Evolutionary conservation across 2,329 filamentous ascomycete species (phyloP), one percentile per base, ranked within the genome.

Genomic region (Calonectria pseudoreteaudii): DNA sequence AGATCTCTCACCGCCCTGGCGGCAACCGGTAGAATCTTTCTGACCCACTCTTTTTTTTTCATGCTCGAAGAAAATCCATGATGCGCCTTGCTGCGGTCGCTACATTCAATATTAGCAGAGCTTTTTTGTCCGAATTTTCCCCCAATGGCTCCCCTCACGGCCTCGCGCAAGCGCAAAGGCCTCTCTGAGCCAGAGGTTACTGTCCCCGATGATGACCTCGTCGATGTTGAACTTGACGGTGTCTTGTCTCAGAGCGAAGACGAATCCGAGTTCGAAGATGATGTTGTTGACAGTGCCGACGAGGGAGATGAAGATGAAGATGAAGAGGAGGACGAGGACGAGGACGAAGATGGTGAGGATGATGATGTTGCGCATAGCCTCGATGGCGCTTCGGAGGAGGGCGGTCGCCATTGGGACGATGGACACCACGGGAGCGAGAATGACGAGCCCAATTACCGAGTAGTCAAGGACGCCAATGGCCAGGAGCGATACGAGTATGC

Each of bases 401-500:
- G 44, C n/a, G 44, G 44, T 23, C 44, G 44, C 44, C 44, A 47
- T 47, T 47, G 44, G 44, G 44, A 47, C 44, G 44, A 47, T 14
- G 53, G n/a, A 71, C 70, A 34, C 80, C 75, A 8, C 9, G 86
- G 87, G 11, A 85, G 82, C 20, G 88, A 91, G 18, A 83, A 81
- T 31, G 84, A 84, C 5, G 86, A 86, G 18, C 84, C 83, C 13
- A 69, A 83, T 82, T 91, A 91, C 76, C 88, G 86, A 68, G 83
- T 93, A 52, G 89, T 93, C 53, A 93, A 90, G 71, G 97, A 98
- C 81, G 96, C 97, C 79, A 97, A 98, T 86, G 97, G 97, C 74
- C 94, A 95, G 80, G 91, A 93, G 76, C 92, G 97, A 83, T 99
- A 98, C 82, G 90, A 98, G 56, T 99, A 98, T 86, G 91, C 94